Base-by-base conservation (phyloP, 139 green algal species). In the Volvox africanus region DNA sequence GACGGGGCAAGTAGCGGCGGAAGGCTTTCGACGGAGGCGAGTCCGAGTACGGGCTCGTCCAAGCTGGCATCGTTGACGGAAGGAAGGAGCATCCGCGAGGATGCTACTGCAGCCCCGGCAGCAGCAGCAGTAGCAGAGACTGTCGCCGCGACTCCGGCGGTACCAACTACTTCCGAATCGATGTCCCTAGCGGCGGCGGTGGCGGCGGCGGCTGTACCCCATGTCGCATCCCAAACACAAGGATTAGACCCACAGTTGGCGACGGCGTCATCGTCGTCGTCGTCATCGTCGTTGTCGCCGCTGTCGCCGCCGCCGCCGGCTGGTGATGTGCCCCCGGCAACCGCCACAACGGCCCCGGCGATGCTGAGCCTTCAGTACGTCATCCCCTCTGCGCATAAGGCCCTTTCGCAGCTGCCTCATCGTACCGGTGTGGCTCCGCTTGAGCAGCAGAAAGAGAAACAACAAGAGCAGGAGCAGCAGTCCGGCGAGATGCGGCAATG, bases 351-450 rank as follows among this genome's bases (percentile, higher is more conserved):
- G n/a, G 13, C 50, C 50, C 26, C 80, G 26, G 18, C 80, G 22
- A 28, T 37, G 14, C 44, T 89, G 22, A 89, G 84, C 84, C 19
- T 69, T 35, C 67, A 44, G 16, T 81, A 37, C 35, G 26, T 89
- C 20, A 44, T 89, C 1, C 84, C 84, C 0, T 9, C 36, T 6
- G 84, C 67, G 0, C 82, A 71, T 11, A 0, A 50, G 37, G 55
- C 55, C 26, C 16, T 80, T 19, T n/a, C 24, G 26, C 73, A 80
- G 73, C 73, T 80, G 67, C 24, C 67, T 28, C 24, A 6, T 2
- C 9, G 3, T 75, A 12, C 11, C 11, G 67, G 22, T 35, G 71
- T 2, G 26, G 20, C 76, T 55, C 2, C 76, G 76, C 65, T 16
- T 73, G 6, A 24, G 65, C 65, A 73, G 65, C 65, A 24, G 44